Percentiles rank a stretch among this genome's conserved stretches.
Conservation (phyloP, 2,329 filamentous ascomycete species). For the Exophiala bonariae region DNA sequence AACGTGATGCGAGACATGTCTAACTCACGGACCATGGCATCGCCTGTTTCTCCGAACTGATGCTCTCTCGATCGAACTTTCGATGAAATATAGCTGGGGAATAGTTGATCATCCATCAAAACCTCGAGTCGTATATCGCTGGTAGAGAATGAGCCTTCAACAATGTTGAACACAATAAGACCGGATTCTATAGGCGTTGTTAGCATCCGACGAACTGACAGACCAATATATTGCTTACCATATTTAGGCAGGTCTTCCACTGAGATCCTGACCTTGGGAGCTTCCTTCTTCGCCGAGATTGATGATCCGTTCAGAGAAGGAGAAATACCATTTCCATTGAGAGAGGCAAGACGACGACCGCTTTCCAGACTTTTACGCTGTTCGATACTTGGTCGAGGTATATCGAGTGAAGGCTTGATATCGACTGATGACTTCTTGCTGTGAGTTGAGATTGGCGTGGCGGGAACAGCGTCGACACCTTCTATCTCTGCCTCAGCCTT, state of each 20-base stretch:
- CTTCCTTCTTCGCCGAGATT: conserved; percentile 52
- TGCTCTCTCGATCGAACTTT: conserved; percentile 68
- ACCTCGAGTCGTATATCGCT: conserved; percentile 79
- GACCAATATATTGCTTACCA: conserved; percentile 47
- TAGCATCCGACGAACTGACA: conserved; percentile 5
- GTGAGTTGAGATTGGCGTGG: conserved; percentile 15
- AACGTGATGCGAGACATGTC: conserved; percentile 93
- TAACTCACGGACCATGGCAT: conserved; percentile 95
- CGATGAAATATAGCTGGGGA: conserved; percentile 81
- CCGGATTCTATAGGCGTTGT: conserved; percentile 69
- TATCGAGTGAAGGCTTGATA: conserved; percentile 14
- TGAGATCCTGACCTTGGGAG: conserved; percentile 75
- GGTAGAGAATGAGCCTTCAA: conserved; percentile 82
- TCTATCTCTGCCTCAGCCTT: conserved; percentile 31
- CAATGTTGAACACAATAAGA: conserved; percentile 88
- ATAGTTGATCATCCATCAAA: conserved; percentile 90
- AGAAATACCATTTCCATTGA: conserved; percentile 10
- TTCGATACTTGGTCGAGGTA: conserved; percentile 19
- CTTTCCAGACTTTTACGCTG: conserved; percentile 21
- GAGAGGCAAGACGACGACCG: conserved; percentile 7
- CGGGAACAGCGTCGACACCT: background rate
- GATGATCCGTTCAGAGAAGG: conserved; percentile 46
- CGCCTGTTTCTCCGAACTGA: conserved; percentile 86
- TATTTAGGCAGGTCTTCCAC: conserved; percentile 80
- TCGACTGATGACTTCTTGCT: conserved; percentile 25